These are phyloP conservation scores for Ustilago sp. DNA, from an alignment of 1,284 basidiomycete genomes.

Conservation along the genomic window DNA sequence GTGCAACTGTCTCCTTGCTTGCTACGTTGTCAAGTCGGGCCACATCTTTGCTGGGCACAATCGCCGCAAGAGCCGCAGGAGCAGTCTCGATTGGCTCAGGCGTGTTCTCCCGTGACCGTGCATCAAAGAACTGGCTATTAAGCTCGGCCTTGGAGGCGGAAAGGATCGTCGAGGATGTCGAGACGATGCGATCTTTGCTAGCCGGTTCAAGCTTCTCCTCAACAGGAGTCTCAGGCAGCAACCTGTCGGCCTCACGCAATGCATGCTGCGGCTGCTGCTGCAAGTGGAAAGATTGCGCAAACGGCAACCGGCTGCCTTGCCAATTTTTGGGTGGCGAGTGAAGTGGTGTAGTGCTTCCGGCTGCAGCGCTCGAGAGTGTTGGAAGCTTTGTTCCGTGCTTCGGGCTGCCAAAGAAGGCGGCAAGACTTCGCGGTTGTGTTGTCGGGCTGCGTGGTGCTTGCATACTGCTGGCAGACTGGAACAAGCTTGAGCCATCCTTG, in stretches of 20 bases:
- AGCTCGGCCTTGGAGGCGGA: slow-evolving; percentile 25
- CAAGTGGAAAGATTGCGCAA: slow-evolving; percentile 21
- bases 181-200: slow-evolving; percentile 22
- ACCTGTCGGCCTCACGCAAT: slow-evolving; percentile 25
- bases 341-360: slow-evolving; percentile 42
- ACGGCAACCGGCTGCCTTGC: slow-evolving; percentile 37
- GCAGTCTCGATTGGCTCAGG: slow-evolving; percentile 20
- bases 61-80: not conserved
- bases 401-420: slow-evolving; percentile 44
- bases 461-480: slow-evolving; percentile 17
- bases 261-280: slow-evolving; percentile 18
- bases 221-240: slow-evolving; percentile 29
- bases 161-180: slow-evolving; percentile 22
- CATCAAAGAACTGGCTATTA: slow-evolving; percentile 48
- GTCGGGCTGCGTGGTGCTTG: slow-evolving; percentile 35
- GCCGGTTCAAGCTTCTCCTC: slow-evolving; percentile 21
- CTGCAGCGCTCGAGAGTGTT: slow-evolving; percentile 24
- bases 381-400: slow-evolving; percentile 47
- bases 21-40: not conserved
- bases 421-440: slow-evolving; percentile 40
- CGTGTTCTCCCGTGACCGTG: slow-evolving; percentile 34
- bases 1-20: slow-evolving; percentile 10
- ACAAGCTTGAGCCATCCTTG: slow-evolving; percentile 17
- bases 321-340: slow-evolving; percentile 50
- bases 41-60: slow-evolving; percentile 2